phyloP scores from a whole-genome alignment of 345 rosid species.

The Rubroshorea leprosula region DNA sequence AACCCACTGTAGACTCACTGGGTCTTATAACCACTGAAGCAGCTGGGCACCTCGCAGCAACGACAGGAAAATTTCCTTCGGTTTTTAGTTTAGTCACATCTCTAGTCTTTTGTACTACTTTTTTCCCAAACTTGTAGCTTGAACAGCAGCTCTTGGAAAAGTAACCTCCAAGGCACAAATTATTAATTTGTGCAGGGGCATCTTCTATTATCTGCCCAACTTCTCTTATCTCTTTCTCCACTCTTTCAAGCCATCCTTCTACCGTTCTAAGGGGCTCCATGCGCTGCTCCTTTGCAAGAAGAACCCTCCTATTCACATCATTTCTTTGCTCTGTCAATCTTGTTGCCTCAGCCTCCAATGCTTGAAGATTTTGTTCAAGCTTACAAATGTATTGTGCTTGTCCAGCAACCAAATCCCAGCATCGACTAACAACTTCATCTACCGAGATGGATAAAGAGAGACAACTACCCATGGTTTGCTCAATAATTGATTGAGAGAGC shows the following conservation, averaged over 20 bases:
- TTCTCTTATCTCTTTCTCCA: constrained; percentile 19
- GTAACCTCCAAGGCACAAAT: not conserved
- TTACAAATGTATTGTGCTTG: constrained; percentile 1
- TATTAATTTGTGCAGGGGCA: too few relatives aligned
- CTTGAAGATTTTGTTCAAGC: constrained; percentile 5
- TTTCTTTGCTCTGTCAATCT: constrained; percentile 25
- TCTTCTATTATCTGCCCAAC: constrained; percentile 20
- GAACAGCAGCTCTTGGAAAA: not conserved
- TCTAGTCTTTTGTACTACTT: constrained; percentile 19
- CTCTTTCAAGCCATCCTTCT: constrained; percentile 28
- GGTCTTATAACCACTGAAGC: constrained; percentile 7
- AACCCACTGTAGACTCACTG: not conserved
- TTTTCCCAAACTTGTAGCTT: constrained; percentile 21
- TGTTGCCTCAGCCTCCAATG: not conserved
- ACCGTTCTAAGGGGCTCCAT: constrained; percentile 24
- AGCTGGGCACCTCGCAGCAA: not conserved
- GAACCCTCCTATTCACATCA: constrained; percentile 25
- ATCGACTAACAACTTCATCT: too few relatives aligned
- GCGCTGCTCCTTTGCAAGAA: constrained; percentile 27
- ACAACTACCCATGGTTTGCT: too few relatives aligned
- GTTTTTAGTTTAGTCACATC: constrained; percentile 23
- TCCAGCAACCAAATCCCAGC: not conserved
- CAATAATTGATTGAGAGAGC: too few relatives aligned
- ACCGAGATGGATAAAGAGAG: too few relatives aligned
- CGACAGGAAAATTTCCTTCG: constrained; percentile 24